Conservation (phyloP, 352 stramenopile species). For the Phytophthora macrochlamydospora region DNA sequence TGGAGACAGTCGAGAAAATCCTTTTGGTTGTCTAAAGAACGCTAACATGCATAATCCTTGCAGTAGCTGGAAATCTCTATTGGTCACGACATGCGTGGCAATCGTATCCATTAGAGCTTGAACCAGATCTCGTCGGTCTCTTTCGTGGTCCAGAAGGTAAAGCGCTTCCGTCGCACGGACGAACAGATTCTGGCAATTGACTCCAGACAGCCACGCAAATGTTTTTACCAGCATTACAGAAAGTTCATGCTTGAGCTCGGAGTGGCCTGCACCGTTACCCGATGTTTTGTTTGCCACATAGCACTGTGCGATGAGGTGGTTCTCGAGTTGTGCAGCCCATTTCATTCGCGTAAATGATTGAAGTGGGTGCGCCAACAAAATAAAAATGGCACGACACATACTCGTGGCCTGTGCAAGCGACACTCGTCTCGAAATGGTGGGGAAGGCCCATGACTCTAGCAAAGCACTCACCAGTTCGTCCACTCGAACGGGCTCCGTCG, state of each 20-base stretch:
- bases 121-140: slow-evolving; percentile 53
- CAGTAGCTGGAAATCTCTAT: slow-evolving; percentile 55
- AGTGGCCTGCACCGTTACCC: slow-evolving; percentile 5
- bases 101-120: slow-evolving; percentile 49
- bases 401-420: slow-evolving; percentile 54
- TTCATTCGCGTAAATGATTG: slow-evolving; percentile 58
- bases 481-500: slow-evolving; percentile 57
- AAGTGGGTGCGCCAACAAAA: slow-evolving; percentile 72
- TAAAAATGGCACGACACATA: slow-evolving; percentile 65
- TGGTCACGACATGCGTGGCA: slow-evolving; percentile 36
- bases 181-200: slow-evolving; percentile 54
- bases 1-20: slow-evolving; percentile 41
- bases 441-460: slow-evolving; percentile 62
- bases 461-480: slow-evolving; percentile 58
- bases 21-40: slow-evolving; percentile 41
- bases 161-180: slow-evolving; percentile 59
- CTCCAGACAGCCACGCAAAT: slow-evolving; percentile 59
- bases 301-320: slow-evolving; percentile 69
- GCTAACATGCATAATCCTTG: slow-evolving; percentile 56
- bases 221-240: slow-evolving; percentile 58
- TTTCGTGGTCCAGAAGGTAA: slow-evolving; percentile 66
- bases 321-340: slow-evolving; percentile 44
- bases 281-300: slow-evolving; percentile 51
- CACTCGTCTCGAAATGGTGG: slow-evolving; percentile 50
- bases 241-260: slow-evolving; percentile 59